Evolutionary conservation across 108 stramenopile species (phyloP), one percentile per base, ranked within the genome.

Genomic region (Skeletonema costatum): DNA sequence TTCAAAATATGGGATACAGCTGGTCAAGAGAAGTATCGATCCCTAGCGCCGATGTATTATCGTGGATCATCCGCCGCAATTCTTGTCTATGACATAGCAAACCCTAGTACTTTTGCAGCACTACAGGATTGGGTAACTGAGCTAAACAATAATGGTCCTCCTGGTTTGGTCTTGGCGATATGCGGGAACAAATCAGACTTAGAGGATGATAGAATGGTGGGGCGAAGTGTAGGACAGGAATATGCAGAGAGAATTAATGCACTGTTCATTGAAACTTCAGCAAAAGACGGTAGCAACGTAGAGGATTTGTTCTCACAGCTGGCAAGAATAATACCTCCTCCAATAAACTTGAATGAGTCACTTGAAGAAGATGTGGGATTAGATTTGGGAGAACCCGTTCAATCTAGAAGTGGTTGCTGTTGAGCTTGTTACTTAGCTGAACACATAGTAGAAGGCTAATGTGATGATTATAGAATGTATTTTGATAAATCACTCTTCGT

Each of bases 1-100:
- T 86, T 89, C 38, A 86, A 88, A 64, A 96, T 95, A 59, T 96
- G 92, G 95, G 96, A 96, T 69, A 96, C 96, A 8, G 96, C 96
- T 8, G 96, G 96, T 17, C 96, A 96, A 76, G 96, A 96, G 77
- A 92, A 90, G 42, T 96, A 93, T 76, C 86, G 90, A 51, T 87
- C 88, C 21, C 66, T 96, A 35, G 93, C 93, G 17, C 92, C 96
- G 36, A 93, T 96, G 92, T 96, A 88, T 62, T 88, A 86, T 51
- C 70, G 87, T 13, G 87, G 87, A 2, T 71, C 85, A 13, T 53
- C 67, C 0, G 85, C 82, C 2, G 84, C 85, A 2, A 81, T 88
- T 25, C 42, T 88, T 11, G 87, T 88, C 2, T 88, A 84, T 61
- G 87, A 88, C 63, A 88, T 88, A 66, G 74, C 80, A 53, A 67